Base-by-base conservation (phyloP, 1,139 yeast species). In the Yamadazyma taylorii region DNA sequence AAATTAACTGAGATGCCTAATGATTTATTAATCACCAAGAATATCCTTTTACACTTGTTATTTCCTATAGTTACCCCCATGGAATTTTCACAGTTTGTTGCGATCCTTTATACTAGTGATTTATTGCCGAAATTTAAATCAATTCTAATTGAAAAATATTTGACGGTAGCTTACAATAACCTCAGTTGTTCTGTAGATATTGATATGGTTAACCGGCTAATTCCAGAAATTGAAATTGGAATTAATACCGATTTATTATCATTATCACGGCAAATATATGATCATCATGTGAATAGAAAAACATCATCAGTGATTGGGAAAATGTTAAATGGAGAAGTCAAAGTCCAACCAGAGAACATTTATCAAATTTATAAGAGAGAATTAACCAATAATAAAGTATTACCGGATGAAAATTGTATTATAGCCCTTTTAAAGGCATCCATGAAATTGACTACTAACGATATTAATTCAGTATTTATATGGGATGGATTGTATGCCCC, bases 401-500 rank as follows among this genome's bases (percentile, higher is more conserved):
- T 40, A 1, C 69, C 79, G 5, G 62, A 63, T 47, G 67, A 66
- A 32, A 53, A 54, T 6, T 66, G 78, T 23, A 43, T 79, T 1
- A 43, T 56, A 3, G 77, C 80, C 0, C 55, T 79, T 15, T 53
- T 79, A 6, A 52, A 63, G 3, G 74, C 74, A 1, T 58, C 77
- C 4, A 41, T 50, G 41, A 33, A 35, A 7, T 12, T 31, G 3
- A 38, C 32, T 3, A 44, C 49, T 5, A 44, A 47, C 1, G 38
- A 43, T 7, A 38, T 49, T 1, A 49, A 50, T 3, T 42, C 52
- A 1, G 47, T 56, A 4, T 42, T 59, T 12, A 32, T 51, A 3
- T 79, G 85, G 85, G 76, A 63, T 4, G 63, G 62, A 1, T 43
- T 73, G 24, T 73, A 60, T 41, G 85, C 89, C 0, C 68, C 83